phyloP scores from a whole-genome alignment of 1,139 yeast species.

The Protomyces arabidopsidicola region DNA sequence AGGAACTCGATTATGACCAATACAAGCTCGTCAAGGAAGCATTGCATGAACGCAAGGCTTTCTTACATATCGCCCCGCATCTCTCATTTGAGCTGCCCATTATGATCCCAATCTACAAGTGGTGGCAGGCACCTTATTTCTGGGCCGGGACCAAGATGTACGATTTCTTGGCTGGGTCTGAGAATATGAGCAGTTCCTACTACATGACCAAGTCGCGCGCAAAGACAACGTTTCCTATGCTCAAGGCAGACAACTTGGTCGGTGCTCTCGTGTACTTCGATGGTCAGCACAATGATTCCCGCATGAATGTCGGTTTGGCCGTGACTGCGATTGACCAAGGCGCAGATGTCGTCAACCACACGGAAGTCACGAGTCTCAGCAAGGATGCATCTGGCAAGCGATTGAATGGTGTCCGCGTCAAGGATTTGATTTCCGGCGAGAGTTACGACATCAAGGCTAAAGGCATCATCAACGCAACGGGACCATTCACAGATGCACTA shows the following conservation, averaged over 20 bases:
- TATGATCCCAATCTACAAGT: conserved; percentile 82
- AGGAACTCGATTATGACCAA: conserved; percentile 73
- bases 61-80: conserved; percentile 90
- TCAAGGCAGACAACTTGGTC: conserved; percentile 72
- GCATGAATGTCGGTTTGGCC: conserved; percentile 84
- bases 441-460: conserved; percentile 55
- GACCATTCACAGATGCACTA: conserved; percentile 81
- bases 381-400: conserved; percentile 55
- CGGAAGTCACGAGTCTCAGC: conserved; percentile 68
- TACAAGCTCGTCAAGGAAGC: conserved; percentile 91
- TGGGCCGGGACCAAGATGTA: conserved; percentile 88
- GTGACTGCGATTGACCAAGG: conserved; percentile 81
- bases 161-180: conserved; percentile 87
- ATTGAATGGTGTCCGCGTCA: conserved; percentile 69
- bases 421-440: conserved; percentile 45
- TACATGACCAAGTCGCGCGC: conserved; percentile 66
- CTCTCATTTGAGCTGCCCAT: conserved; percentile 81
- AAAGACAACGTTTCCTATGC: conserved; percentile 77
- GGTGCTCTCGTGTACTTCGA: conserved; percentile 93
- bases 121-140: conserved; percentile 96
- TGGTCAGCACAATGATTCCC: conserved; percentile 88
- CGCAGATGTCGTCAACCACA: conserved; percentile 83
- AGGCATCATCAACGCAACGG: conserved; percentile 85
- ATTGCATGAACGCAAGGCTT: conserved; percentile 81
- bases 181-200: conserved; percentile 76